Conservation (phyloP, 108 stramenopile genomes). For the Nannochloropsis granulata region DNA sequence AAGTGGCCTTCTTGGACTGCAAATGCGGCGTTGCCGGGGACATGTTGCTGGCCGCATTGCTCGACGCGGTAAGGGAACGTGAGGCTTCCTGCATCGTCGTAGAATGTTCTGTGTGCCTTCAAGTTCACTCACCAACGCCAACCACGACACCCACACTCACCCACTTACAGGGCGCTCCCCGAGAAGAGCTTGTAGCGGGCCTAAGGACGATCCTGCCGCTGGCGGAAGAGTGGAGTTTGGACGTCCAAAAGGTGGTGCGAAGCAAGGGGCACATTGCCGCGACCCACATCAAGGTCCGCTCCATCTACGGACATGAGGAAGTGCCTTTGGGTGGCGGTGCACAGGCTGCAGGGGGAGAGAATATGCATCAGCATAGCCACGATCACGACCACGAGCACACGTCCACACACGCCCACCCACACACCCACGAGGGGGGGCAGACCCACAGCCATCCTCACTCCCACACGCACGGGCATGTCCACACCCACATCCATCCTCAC, state of each 20-base stretch:
- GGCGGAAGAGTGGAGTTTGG: slow-evolving; percentile 13
- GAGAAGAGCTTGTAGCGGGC: background rate
- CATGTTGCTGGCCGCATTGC: slow-evolving; percentile 21
- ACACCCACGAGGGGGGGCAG: slow-evolving; percentile 7
- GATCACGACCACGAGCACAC: background rate
- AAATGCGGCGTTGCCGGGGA: slow-evolving; percentile 27
- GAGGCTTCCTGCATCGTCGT: background rate
- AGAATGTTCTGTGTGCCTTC: background rate
- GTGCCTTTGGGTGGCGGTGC: background rate
- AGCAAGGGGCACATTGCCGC: slow-evolving; percentile 18
- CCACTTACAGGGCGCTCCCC: slow-evolving; percentile 5
- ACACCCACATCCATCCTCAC: background rate
- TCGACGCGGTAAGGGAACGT: slow-evolving; percentile 20
- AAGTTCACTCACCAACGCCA: background rate
- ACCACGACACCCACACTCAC: background rate
- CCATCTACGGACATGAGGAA: slow-evolving; percentile 4
- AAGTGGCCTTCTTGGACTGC: slow-evolving; percentile 17
- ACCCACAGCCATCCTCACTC: slow-evolving; percentile 11
- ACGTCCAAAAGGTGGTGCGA: background rate
- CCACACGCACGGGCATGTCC: background rate
- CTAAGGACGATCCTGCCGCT: background rate
- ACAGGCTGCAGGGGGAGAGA: background rate
- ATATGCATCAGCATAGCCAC: slow-evolving; percentile 13
- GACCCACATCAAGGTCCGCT: slow-evolving; percentile 3
- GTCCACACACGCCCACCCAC: background rate